Evolutionary conservation across 1,284 basidiomycete genomes (phyloP), one percentile per base, ranked within the genome.

Genomic region (Leccinum pachyderme): DNA sequence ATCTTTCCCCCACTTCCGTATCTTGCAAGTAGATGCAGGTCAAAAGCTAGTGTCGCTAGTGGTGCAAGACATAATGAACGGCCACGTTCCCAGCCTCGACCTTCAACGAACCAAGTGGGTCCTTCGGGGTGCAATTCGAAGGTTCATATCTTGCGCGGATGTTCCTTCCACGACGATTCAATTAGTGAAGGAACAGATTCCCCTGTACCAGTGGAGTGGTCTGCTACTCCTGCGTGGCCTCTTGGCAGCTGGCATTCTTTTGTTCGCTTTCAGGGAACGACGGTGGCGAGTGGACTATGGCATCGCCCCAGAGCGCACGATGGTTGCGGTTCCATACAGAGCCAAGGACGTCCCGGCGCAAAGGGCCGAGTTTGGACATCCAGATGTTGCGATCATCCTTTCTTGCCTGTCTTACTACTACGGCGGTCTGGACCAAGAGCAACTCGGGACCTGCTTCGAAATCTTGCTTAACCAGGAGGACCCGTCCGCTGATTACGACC

Each of bases 361-460:
- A 33, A 70, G 75, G 33, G 78, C 81, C 22, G 81, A 83, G 45
- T 83, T 83, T 55, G 81, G 79, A 1, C 81, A 83, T 62, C 81
- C 81, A 0, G 81, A 83, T 29, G 68, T 82, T 24, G 70, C 74
- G 1, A 66, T 82, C 49, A 56, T 70, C 12, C 67, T 83, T 31
- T 82, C 82, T 0, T 82, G 75, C 51, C 66, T 83, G 13, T 74
- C 73, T 0, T 83, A 83, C 54, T 82, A 83, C 48, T 81, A 82
- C 44, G 66, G 69, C 3, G 81, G 82, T 8, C 71, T 83, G 28
- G 18, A 11, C 13, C 57, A 69, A n/a, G 54, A 64, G 3, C 76
- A 83, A 47, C 58, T 83, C 2, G 61, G 63, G 15, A 37, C 54
- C 7, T 73, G 68, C 49, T 81, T 83, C 46, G 63, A 74, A 12